A percentile compares a stretch with the other conserved stretches of the same genome.
Conservation (phyloP, 176 grass and related monocot species). For the Oryza meridionalis region DNA sequence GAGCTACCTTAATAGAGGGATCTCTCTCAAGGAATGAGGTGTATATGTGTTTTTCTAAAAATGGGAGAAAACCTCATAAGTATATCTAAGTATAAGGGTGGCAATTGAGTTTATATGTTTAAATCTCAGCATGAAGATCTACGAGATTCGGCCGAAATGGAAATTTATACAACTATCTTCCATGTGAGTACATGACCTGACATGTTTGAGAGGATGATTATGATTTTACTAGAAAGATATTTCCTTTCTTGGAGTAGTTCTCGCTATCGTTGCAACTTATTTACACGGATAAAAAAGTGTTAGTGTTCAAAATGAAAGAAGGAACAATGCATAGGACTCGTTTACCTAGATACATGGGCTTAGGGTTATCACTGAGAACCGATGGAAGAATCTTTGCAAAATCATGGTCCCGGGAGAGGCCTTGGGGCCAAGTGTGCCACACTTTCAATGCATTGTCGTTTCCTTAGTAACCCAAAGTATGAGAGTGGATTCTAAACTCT, state of each 20-base stretch:
- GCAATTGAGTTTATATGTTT: not conserved
- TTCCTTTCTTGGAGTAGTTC: not conserved
- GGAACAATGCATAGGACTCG: not conserved
- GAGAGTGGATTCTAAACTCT: too few species aligned
- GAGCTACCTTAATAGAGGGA: not conserved
- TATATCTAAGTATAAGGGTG: not conserved
- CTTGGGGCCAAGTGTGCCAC: not conserved
- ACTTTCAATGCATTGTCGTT: not conserved
- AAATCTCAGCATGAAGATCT: not conserved
- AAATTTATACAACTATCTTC: not conserved
- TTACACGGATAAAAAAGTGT: not conserved
- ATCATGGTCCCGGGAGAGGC: not conserved
- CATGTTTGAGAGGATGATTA: not conserved
- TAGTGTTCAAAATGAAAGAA: not conserved
- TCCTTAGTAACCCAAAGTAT: not conserved
- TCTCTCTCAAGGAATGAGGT: not conserved
- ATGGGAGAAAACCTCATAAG: not conserved
- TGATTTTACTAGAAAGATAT: not conserved
- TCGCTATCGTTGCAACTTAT: not conserved
- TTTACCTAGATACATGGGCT: not conserved
- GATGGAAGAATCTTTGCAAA: not conserved
- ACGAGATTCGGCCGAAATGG: not conserved
- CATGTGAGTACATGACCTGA: not conserved
- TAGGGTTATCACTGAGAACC: not conserved
- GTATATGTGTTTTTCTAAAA: not conserved